Base-by-base conservation (phyloP, 179 eudicot genomes). In the Nepenthes alata region DNA sequence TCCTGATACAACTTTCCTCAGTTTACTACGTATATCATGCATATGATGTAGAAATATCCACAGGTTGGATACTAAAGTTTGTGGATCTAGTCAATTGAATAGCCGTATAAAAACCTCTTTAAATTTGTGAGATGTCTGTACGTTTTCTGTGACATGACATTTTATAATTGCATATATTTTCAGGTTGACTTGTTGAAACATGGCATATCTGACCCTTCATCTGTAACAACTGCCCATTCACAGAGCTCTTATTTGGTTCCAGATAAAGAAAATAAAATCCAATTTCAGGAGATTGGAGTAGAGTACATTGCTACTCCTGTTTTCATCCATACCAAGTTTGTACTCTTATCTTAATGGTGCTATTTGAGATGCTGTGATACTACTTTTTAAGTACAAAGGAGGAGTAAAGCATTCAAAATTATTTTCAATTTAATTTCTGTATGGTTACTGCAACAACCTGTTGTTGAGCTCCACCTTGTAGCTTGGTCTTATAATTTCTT, bases 131-230 rank as follows among this genome's bases (percentile, higher is more conserved):
- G 6, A 4, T 41, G 45, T 7, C 8, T 4, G 8, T 41, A 4
- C 8, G 45, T 4, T 41, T 41, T 4, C 45, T 7, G 8, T 13
- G 55, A 1, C 55, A 52, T 52, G 6, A n/a, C 15, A 2, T 52
- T 52, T 61, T 61, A 16, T 35, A 37, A 15, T 37, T 57, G 49
- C 61, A 51, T 37, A 5, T 62, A 35, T 66, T 63, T 74, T 70
- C 89, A 91, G 98, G 95, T 91, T 71, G 96, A 91, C 67, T 74
- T 91, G 72, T 74, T 91, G 74, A 91, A 91, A 72, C 98, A 91
- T 71, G 79, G 82, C 51, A 75, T 91, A 68, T 96, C 98, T 37
- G 96, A 91, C 67, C 96, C 98, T 37, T 91, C 98, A 60, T 81
- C 89, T 50, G 72, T 78, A 48, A 47, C 81, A 7, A 61, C 74